phyloP scores from a whole-genome alignment of 441 rosid species.

The Kokia cookei region DNA sequence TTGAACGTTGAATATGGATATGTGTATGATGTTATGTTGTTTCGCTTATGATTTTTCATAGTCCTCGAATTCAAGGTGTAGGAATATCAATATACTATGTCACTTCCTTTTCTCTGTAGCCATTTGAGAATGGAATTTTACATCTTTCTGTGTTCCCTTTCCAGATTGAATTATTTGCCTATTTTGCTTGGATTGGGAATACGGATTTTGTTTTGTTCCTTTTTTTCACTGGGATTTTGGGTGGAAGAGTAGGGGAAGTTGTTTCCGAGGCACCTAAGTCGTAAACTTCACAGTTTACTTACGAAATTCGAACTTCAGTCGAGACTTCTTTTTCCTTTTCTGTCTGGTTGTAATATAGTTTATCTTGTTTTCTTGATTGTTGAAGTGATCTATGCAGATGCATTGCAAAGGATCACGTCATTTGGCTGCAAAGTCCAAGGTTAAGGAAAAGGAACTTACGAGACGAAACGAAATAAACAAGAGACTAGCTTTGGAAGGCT shows the following conservation, averaged over 20 bases:
- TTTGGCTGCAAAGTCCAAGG: constrained; percentile 26
- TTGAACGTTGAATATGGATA: not conserved
- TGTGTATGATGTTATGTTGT: no score
- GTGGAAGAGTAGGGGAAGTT: not conserved
- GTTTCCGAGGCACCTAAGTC: not conserved
- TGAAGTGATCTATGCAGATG: not conserved
- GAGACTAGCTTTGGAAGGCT: constrained; percentile 30
- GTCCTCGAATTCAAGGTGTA: no score
- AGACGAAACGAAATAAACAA: constrained; percentile 28
- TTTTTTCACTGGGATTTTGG: not conserved
- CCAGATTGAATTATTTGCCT: not conserved
- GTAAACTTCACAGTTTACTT: not conserved
- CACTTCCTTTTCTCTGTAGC: not conserved
- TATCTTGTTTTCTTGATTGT: not conserved
- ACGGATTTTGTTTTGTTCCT: not conserved
- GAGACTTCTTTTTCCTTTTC: not conserved
- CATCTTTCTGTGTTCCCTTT: not conserved
- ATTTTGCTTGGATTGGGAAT: not conserved
- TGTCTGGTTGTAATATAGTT: not conserved
- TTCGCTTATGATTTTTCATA: no score
- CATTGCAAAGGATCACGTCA: constrained; percentile 24
- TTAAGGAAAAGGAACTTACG: constrained; percentile 26
- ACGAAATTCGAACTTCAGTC: not conserved
- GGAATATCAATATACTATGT: not conserved
- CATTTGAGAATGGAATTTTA: not conserved